A percentile compares a stretch with the other conserved stretches of the same genome.
Evolutionary conservation across 345 rosid species (phyloP).

Genomic region (Citrus hindsii): DNA sequence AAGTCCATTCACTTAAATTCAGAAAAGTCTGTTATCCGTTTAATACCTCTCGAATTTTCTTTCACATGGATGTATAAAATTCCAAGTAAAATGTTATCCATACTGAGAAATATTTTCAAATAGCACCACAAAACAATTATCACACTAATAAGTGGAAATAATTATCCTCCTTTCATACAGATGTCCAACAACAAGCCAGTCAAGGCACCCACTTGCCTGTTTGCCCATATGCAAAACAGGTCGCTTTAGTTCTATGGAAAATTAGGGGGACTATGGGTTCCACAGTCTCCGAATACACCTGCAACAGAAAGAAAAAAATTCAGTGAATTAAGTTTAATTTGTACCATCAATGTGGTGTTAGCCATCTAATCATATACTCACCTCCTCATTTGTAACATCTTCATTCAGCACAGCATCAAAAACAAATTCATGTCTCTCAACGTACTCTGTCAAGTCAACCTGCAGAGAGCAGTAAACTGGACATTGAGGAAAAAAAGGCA

Average conservation of each 20-base stretch:
- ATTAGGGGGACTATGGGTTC: conserved; percentile 55
- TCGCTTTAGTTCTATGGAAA: conserved; percentile 56
- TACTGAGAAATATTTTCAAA: background rate
- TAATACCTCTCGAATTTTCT: background rate
- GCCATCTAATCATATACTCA: conserved; percentile 17
- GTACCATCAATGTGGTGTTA: background rate
- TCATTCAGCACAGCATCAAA: conserved; percentile 56
- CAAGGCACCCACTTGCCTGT: conserved; percentile 33
- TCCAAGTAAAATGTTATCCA: background rate
- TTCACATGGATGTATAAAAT: background rate
- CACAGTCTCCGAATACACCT: conserved; percentile 58
- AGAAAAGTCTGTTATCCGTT: background rate
- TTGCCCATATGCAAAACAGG: conserved; percentile 65
- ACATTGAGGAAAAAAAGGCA: background rate
- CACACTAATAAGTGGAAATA: background rate
- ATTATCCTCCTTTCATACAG: background rate
- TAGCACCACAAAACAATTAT: background rate
- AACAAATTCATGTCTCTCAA: conserved; percentile 59
- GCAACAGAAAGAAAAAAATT: background rate
- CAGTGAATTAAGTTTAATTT: conserved; percentile 9
- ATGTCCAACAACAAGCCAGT: background rate
- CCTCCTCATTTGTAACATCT: conserved; percentile 51
- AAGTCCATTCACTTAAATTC: background rate
- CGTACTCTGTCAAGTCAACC: conserved; percentile 62
- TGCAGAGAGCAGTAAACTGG: conserved; percentile 16